Evolutionary conservation across 2,329 filamentous ascomycete genomes (phyloP).

Genomic region (Pleomassaria siparia): DNA sequence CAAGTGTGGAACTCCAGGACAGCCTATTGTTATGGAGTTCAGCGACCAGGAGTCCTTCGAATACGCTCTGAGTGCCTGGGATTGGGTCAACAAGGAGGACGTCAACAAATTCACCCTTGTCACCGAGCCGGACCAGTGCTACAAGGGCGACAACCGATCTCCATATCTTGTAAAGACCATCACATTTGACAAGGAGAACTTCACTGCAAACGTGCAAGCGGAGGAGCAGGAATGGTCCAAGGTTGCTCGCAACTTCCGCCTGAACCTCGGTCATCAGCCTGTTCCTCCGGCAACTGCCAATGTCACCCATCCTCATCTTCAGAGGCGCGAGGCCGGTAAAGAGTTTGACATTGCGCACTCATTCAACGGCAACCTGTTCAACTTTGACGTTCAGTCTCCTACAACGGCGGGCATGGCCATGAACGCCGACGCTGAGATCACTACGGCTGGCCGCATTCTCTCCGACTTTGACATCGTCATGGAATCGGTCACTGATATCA

Average conservation of each 20-base stretch:
- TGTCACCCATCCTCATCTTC: constrained; percentile 22
- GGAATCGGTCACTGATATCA: too few species aligned
- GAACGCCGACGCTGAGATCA: constrained; percentile 19
- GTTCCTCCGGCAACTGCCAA: constrained; percentile 18
- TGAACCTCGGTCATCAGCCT: constrained; percentile 19
- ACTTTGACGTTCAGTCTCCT: constrained; percentile 19
- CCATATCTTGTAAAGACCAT: constrained; percentile 24
- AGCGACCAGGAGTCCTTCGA: constrained; percentile 13
- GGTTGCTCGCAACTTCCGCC: constrained; percentile 15
- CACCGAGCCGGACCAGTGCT: constrained; percentile 26
- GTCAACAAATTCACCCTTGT: constrained; percentile 25
- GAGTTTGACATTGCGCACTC: constrained; percentile 19
- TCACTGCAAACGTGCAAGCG: constrained; percentile 17
- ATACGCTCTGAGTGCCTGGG: constrained; percentile 22
- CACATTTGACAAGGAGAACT: constrained; percentile 18
- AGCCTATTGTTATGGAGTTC: constrained; percentile 20
- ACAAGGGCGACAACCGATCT: constrained; percentile 24
- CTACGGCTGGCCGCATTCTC: constrained; percentile 20
- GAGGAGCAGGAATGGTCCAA: constrained; percentile 22
- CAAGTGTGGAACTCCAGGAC: constrained; percentile 16
- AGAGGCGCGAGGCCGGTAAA: constrained; percentile 9
- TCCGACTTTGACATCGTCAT: constrained; percentile 24
- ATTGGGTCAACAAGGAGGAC: constrained; percentile 24
- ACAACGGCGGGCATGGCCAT: constrained; percentile 20
- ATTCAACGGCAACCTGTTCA: constrained; percentile 19